Conservation (phyloP, 441 rosid species). For the Aquilaria agallochum region DNA sequence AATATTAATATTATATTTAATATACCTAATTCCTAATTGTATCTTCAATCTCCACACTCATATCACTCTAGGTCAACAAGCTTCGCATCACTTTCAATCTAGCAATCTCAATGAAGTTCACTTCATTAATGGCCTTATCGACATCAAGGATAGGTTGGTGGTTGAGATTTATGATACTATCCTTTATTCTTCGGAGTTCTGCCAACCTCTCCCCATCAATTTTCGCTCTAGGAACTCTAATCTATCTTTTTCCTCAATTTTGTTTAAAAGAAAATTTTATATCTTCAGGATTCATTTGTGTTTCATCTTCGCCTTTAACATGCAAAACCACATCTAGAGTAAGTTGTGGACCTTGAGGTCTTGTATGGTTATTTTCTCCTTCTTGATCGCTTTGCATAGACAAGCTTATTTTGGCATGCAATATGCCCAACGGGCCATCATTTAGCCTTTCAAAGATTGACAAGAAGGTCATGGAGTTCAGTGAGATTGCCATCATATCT, state of each 20-base stretch:
- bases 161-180: slow-evolving; percentile 64
- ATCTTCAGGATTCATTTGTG: slow-evolving; percentile 53
- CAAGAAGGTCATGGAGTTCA: slow-evolving; percentile 52
- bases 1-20: too few species aligned
- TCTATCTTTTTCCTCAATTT: slow-evolving; percentile 56
- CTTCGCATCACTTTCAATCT: too few species aligned
- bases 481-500: slow-evolving; percentile 74
- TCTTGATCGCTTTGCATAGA: slow-evolving; percentile 46
- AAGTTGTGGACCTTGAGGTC: slow-evolving; percentile 68
- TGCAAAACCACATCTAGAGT: slow-evolving; percentile 54
- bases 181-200: slow-evolving; percentile 57
- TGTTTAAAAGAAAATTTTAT: slow-evolving; percentile 43
- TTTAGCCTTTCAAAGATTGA: slow-evolving; percentile 63
- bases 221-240: slow-evolving; percentile 55
- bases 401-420: slow-evolving; percentile 63
- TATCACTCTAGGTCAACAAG: too few species aligned
- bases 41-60: too few species aligned
- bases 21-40: too few species aligned
- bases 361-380: slow-evolving; percentile 58
- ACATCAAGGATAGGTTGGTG: slow-evolving; percentile 63
- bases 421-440: slow-evolving; percentile 38
- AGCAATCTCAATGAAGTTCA: slow-evolving; percentile 49
- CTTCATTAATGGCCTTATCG: slow-evolving; percentile 66
- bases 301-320: slow-evolving; percentile 53
- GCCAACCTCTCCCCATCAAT: slow-evolving; percentile 67